Evolutionary conservation across 495 filamentous ascomycete genomes (phyloP).

Genomic region (Astrothelium subdiscretum): DNA sequence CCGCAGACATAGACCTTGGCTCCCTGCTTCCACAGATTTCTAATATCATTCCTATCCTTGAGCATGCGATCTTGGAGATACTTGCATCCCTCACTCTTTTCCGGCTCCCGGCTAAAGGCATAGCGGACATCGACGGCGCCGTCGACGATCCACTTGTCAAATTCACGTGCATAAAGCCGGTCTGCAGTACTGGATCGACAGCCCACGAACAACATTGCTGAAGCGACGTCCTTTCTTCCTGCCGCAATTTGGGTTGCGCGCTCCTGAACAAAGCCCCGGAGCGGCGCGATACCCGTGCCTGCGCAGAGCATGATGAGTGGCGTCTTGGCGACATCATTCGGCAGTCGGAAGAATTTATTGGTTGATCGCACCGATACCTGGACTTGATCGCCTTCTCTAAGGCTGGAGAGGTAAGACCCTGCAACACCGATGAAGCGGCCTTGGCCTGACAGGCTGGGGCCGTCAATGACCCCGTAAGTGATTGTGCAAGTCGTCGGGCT

Average conservation of each 20-base stretch:
- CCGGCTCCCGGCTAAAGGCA: slow-evolving; percentile 17
- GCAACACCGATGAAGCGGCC: slow-evolving; percentile 23
- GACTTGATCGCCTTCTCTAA: slow-evolving; percentile 46
- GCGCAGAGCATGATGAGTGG: slow-evolving; percentile 9
- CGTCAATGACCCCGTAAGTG: slow-evolving; percentile 53
- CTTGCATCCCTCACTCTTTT: slow-evolving; percentile 14
- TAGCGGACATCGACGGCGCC: slow-evolving; percentile 20
- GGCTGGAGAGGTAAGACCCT: slow-evolving; percentile 22
- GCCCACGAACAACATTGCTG: slow-evolving; percentile 26
- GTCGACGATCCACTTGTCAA: slow-evolving; percentile 16
- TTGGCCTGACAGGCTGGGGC: slow-evolving; percentile 40
- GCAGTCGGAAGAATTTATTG: slow-evolving; percentile 29
- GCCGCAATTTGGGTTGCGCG: slow-evolving; percentile 5
- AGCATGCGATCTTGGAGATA: slow-evolving; percentile 24
- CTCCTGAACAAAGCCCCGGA: slow-evolving; percentile 8
- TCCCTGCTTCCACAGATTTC: slow-evolving; percentile 18
- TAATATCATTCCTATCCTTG: slow-evolving; percentile 15
- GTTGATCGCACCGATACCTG: slow-evolving; percentile 46
- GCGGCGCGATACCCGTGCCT: slow-evolving; percentile 8
- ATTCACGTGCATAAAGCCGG: slow-evolving; percentile 15
- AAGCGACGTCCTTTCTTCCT: slow-evolving; percentile 17
- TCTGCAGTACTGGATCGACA: slow-evolving; percentile 16
- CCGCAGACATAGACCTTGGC: slow-evolving; percentile 25
- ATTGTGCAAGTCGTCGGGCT: slow-evolving; percentile 47
- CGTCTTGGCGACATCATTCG: slow-evolving; percentile 32